Evolutionary conservation across 106 monocot species (phyloP), one percentile per base, ranked within the genome.

Genomic region (Dendrobium officinale): DNA sequence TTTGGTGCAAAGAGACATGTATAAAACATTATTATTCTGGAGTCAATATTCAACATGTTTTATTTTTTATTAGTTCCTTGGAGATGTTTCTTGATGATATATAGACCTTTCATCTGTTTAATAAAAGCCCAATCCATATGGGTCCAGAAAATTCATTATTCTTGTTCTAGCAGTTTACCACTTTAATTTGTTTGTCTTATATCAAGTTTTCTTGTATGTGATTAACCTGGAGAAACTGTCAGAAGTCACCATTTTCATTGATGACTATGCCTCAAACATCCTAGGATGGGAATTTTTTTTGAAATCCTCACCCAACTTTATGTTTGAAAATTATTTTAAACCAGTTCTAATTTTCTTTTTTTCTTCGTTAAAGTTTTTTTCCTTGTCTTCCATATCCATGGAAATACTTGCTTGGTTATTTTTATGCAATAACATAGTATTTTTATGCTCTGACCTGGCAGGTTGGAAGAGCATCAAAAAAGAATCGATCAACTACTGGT

Each of bases 401-500:
- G 74, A 43, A 44, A 74, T 74, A 19, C 19, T 44, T 43, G 4
- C 72, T 72, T 70, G 33, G 72, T 72, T 20, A 6, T 15, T 70
- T 11, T 0, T 74, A 74, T 74, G 5, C 43, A 42, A 74, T 74
- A 15, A 29, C 37, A 33, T 37, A 9, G 0, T 11, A 37, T 33
- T 11, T 37, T 33, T 33, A 70, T 70, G 70, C 6, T 70, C 16
- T 74, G 43, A 44, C 4, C 42, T 74, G 19, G 74, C 42, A 74
- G 74, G 74, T 74, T 0, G 74, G 1, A 20, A 43, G 74, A 44
- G n/a, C 74, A 43, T 74, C 74, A 44, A 74, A 43, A 44, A 74
- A 44, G 74, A 74, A 74, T 74, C 18, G 74, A 31, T 6, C 43
- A 74, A 74, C 18, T 42, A 74, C 74, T 74, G 74, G 74, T 74